phyloP scores from a whole-genome alignment of 805 yeast species.

The Saccharomycopsis sp. region DNA sequence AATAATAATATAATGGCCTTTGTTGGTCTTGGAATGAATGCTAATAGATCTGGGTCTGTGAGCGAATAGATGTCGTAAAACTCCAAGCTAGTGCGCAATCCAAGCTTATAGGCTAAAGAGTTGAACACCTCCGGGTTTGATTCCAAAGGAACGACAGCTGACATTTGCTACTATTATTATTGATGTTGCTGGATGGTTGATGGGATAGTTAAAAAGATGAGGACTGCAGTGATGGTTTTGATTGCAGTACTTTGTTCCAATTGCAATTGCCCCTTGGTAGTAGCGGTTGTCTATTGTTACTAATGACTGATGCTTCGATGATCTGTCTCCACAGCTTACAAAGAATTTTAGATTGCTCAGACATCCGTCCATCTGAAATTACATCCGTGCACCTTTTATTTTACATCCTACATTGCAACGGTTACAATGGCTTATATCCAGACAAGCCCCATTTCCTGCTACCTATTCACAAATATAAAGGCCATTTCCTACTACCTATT shows the following conservation, averaged over 20 bases:
- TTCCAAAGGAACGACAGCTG: slow-evolving; percentile 78
- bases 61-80: slow-evolving; percentile 82
- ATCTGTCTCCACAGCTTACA: no score
- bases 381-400: no score
- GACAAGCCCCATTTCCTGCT: no score
- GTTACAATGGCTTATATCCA: no score
- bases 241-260: not conserved
- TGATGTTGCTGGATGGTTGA: not conserved
- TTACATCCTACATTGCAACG: no score
- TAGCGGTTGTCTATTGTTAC: no score
- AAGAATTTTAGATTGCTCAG: no score
- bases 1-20: slow-evolving; percentile 72
- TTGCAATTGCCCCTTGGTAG: not conserved
- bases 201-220: not conserved
- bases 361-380: no score
- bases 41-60: slow-evolving; percentile 74
- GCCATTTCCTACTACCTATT: no score
- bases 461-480: slow-evolving; percentile 2
- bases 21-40: slow-evolving; percentile 77
- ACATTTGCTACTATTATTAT: not conserved
- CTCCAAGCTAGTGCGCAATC: slow-evolving; percentile 50
- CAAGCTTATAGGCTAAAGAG: slow-evolving; percentile 58
- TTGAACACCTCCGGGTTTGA: slow-evolving; percentile 84
- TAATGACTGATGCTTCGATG: no score
- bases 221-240: no score